A percentile compares a stretch with the other conserved stretches of the same genome.
Conservation (phyloP, 768 basidiomycete genomes). For the Trametes sanguinea region DNA sequence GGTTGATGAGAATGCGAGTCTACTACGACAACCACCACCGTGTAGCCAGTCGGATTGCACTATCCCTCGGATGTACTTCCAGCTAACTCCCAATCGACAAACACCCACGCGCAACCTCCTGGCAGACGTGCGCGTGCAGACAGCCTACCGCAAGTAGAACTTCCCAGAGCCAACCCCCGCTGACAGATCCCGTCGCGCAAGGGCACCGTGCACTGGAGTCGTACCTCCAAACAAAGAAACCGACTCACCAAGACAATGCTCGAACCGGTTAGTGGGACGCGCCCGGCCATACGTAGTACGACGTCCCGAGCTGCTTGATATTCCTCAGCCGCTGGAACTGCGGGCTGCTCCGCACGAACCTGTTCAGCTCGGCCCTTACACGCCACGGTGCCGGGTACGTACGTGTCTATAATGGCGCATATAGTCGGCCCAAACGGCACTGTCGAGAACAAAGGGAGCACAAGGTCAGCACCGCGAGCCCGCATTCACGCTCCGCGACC, state of each 20-base stretch:
- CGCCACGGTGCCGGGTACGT: slow-evolving; percentile 29
- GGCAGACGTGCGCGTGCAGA: not conserved
- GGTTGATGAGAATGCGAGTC: not conserved
- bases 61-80: too few species aligned
- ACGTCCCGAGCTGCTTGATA: slow-evolving; percentile 80
- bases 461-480: not conserved
- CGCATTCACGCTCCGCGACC: not conserved
- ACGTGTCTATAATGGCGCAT: slow-evolving; percentile 71
- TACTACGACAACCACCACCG: too few species aligned
- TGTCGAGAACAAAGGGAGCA: slow-evolving; percentile 2
- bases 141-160: not conserved
- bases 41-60: too few species aligned
- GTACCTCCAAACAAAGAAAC: not conserved
- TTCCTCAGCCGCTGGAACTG: slow-evolving; percentile 78
- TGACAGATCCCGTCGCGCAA: too few species aligned
- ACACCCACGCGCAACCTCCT: not conserved
- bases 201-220: too few species aligned
- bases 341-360: slow-evolving; percentile 40
- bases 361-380: not conserved
- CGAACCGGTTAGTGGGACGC: slow-evolving; percentile 83
- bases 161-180: too few species aligned
- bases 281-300: slow-evolving; percentile 74
- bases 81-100: not conserved
- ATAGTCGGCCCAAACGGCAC: slow-evolving; percentile 40
- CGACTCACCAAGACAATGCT: slow-evolving; percentile 73